Percentiles rank a stretch among this genome's conserved stretches.
These are phyloP conservation scores for Talaromyces marneffei DNA, from an alignment of 2,329 filamentous ascomycete species.

Conservation along the genomic window DNA sequence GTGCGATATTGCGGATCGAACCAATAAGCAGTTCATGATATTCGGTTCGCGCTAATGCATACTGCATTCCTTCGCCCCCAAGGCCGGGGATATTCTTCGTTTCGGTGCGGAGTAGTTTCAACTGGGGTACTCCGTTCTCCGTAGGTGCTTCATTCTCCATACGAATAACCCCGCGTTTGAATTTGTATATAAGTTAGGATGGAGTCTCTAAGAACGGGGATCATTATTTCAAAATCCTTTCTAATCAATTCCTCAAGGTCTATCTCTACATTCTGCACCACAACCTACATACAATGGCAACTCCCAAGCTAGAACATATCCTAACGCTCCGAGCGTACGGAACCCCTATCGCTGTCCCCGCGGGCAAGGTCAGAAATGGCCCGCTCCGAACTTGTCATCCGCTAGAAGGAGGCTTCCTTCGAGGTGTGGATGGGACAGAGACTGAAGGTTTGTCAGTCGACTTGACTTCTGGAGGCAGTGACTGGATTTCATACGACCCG, in stretches of 20 bases:
- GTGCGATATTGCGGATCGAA: background rate
- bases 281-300: background rate
- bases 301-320: background rate
- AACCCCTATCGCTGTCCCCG: background rate
- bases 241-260: background rate
- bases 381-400: background rate
- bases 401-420: background rate
- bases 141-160: no score
- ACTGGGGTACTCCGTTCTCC: background rate
- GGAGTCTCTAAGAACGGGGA: background rate
- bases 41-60: background rate
- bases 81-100: background rate
- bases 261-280: background rate
- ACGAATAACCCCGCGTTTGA: background rate
- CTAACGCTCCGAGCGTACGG: background rate
- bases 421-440: background rate
- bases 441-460: background rate
- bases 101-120: no score
- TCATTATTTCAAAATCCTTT: background rate
- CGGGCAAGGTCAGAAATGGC: background rate
- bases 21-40: background rate
- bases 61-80: background rate
- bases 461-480: background rate
- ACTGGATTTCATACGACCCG: background rate
- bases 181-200: background rate